phyloP scores from a whole-genome alignment of 2,329 filamentous ascomycete genomes.

The Trichophyton schoenleinii region DNA sequence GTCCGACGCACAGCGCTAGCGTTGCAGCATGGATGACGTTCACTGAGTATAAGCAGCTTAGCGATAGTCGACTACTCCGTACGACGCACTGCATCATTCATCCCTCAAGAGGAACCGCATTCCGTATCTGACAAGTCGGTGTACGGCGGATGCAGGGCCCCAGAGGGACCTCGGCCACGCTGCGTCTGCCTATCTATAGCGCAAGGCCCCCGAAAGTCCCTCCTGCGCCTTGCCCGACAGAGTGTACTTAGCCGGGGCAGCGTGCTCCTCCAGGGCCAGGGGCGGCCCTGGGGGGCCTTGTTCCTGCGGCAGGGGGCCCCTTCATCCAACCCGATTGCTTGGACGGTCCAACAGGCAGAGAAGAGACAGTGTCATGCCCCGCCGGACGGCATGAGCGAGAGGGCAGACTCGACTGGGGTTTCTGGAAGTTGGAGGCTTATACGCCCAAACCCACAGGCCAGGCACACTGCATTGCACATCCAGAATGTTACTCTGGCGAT shows the following conservation, averaged over 20 bases:
- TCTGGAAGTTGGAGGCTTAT: background rate
- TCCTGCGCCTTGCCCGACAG: background rate
- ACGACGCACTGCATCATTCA: background rate
- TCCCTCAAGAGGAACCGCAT: background rate
- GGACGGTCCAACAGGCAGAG: background rate
- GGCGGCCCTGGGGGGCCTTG: slow-evolving; percentile 1
- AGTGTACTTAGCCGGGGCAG: background rate
- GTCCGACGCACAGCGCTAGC: background rate
- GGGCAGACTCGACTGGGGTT: background rate
- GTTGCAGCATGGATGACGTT: background rate
- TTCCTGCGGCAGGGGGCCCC: background rate
- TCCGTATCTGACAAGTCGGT: background rate
- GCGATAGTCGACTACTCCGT: background rate
- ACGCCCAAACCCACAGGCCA: background rate
- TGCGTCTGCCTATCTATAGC: background rate
- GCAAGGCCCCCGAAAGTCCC: background rate
- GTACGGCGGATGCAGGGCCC: background rate
- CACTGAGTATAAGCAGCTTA: background rate
- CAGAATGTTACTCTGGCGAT: background rate
- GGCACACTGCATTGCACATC: background rate
- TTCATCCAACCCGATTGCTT: background rate
- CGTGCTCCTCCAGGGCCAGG: background rate
- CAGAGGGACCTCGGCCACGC: background rate
- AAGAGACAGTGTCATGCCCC: background rate
- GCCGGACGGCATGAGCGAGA: background rate